Base-by-base conservation (phyloP, 2,329 filamentous ascomycete species). In the Penicillium polonicum region DNA sequence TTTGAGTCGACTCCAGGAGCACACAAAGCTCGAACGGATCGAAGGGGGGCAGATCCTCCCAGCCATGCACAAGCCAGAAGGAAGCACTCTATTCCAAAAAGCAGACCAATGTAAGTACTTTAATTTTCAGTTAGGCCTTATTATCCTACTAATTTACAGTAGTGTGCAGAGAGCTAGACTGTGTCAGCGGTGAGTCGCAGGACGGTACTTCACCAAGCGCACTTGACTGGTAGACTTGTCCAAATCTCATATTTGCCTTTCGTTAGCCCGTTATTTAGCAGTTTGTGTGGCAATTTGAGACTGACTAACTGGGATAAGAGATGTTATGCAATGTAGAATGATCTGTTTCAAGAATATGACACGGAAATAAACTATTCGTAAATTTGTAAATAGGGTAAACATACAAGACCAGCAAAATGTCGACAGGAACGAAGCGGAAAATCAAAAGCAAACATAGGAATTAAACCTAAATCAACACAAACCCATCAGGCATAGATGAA, bases 21-120 rank as follows among this genome's bases (percentile, higher is more conserved):
- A 72, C 43, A 17, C 50, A 17, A 70, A 63, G 39, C 36, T 68
- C 17, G 70, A 72, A 42, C 68, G 60, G 43, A 51, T 50, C 1
- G 48, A 46, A 41, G 65, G 68, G 2, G 35, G 25, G 19, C 63
- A 60, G 31, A 58, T 72, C 27, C 58, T 61, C 27, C 69, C 70
- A 3, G 69, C 70, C 0, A 68, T 59, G 60, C 65, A 65, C 46
- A 60, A 69, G 17, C 65, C 68, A 1, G 59, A 65, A 19, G 59
- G 57, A 8, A 72, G 69, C 29, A 51, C 57, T 6, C 61, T 59
- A 12, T 72, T 70, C 44, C 63, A 68, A 21, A 64, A 67, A 23
- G 70, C 70, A 9, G 69, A 72, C 12, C 63, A 70, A 36, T 29
- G 70, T 72, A 12, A 60, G 64, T 61, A 13, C 3, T 7, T 13